Base-by-base conservation (phyloP, 306 rosid genomes). In the Cucurbita maxima region DNA sequence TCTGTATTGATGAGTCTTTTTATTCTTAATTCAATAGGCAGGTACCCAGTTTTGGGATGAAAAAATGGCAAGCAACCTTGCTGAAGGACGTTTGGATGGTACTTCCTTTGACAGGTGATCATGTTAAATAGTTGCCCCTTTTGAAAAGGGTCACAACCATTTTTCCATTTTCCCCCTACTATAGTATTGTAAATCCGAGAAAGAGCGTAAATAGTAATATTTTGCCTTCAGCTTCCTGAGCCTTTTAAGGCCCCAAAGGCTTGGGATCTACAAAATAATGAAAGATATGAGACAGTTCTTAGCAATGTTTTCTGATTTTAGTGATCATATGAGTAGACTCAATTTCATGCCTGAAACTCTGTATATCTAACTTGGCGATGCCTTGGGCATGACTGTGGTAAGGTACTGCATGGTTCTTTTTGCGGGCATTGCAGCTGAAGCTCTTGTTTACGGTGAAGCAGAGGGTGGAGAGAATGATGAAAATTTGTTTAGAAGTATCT, bases 11-110 rank as follows among this genome's bases (percentile, higher is more conserved):
- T 45, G 41, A 69, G 43, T 69, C 22, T 18, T 75, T 73, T 10
- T 16, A 18, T 11, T 75, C 22, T 61, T n/a, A 57, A 61, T 48
- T 61, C 62, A 61, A 47, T 63, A 90, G 98, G 98, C 98, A 55
- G 98, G 98, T 82, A 94, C 97, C 74, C 97, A 90, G 70, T 94
- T 94, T 89, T 94, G 98, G 98, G 97, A 94, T 55, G 97, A 90
- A 83, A 89, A 90, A 85, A 83, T 94, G 89, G 93, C 97, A 74
- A 85, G 77, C 58, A 93, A 84, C 75, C 95, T 91, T 62, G 92
- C 92, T 47, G 77, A 87, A 80, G 97, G 98, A 71, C 83, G 87
- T 76, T 89, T 94, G 58, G 91, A 91, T 82, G 96, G 98, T 71
- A 76, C 84, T 56, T 75, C 95, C 72, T 94, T 94, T 89, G 98